Evolutionary conservation across 1,284 basidiomycete genomes (phyloP).

Genomic region (Pseudozyma flocculosa): DNA sequence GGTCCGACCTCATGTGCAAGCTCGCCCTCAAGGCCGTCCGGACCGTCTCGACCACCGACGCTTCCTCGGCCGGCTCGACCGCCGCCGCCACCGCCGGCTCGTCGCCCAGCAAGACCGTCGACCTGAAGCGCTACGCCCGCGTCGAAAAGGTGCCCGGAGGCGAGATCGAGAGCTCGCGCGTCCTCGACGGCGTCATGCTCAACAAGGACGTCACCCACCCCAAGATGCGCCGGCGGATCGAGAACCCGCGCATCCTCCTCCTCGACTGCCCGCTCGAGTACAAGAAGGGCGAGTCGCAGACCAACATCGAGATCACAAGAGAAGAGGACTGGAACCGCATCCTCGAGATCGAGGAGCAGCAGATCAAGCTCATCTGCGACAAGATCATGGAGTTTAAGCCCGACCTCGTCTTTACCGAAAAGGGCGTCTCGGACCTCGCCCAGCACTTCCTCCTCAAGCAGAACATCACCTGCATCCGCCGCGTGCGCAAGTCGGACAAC

Average conservation of each 20-base stretch:
- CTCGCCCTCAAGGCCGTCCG: slow-evolving; percentile 99
- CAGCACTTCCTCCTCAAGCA: slow-evolving; percentile 88
- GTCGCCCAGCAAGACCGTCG: slow-evolving; percentile 90
- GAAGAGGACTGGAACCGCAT: slow-evolving; percentile 91
- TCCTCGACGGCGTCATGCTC: slow-evolving; percentile 93
- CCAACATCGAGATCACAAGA: slow-evolving; percentile 96
- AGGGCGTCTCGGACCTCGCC: slow-evolving; percentile 90
- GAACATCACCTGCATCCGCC: slow-evolving; percentile 86
- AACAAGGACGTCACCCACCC: slow-evolving; percentile 99
- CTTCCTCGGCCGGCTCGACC: slow-evolving; percentile 83
- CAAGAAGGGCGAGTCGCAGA: slow-evolving; percentile 98
- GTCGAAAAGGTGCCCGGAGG: slow-evolving; percentile 98
- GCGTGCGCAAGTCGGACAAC: slow-evolving; percentile 97
- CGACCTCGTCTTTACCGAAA: slow-evolving; percentile 93
- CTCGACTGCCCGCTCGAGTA: slow-evolving; percentile 97
- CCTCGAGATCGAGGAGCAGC: slow-evolving; percentile 95
- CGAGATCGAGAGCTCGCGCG: slow-evolving; percentile 90
- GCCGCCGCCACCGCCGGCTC: slow-evolving; percentile 88
- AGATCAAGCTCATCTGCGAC: slow-evolving; percentile 85
- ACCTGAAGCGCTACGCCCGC: slow-evolving; percentile 99
- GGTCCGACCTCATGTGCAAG: slow-evolving; percentile 96
- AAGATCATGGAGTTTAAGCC: slow-evolving; percentile 91
- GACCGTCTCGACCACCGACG: slow-evolving; percentile 91
- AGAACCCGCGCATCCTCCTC: slow-evolving; percentile 91
- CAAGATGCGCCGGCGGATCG: slow-evolving; percentile 96